These are phyloP conservation scores for Boletus reticuloceps DNA, from an alignment of 768 basidiomycete species.

Conservation along the genomic window DNA sequence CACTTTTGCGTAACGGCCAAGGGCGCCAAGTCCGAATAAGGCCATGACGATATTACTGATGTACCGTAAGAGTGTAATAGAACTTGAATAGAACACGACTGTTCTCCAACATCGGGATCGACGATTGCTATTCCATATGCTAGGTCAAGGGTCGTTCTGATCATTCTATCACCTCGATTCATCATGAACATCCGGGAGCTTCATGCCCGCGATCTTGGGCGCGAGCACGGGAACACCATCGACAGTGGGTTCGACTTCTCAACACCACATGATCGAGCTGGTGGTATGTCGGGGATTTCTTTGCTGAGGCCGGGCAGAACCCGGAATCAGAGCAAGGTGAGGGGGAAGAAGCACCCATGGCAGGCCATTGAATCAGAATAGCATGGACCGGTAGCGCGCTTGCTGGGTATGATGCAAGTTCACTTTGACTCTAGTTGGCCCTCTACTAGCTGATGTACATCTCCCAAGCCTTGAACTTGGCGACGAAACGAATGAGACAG, in stretches of 20 bases:
- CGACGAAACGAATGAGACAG: background rate
- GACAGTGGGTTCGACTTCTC: background rate
- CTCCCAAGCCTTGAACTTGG: no score
- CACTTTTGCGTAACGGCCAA: no score
- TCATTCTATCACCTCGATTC: background rate
- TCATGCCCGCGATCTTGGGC: background rate
- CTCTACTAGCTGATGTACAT: no score
- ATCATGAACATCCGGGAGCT: background rate
- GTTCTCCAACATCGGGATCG: no score
- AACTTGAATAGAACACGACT: no score
- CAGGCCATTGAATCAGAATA: no score
- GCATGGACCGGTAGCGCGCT: background rate
- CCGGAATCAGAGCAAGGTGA: background rate
- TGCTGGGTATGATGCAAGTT: background rate
- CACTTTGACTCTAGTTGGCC: no score
- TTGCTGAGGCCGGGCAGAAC: background rate
- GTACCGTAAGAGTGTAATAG: no score
- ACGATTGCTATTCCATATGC: background rate
- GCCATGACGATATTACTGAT: no score
- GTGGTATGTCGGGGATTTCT: background rate
- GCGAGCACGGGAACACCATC: background rate
- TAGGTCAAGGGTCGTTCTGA: background rate
- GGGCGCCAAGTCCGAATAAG: no score
- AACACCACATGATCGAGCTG: background rate
- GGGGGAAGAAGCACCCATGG: no score